These are phyloP conservation scores for Phyllosticta capitalensis DNA, from an alignment of 2,329 filamentous ascomycete genomes.

Conservation along the genomic window DNA sequence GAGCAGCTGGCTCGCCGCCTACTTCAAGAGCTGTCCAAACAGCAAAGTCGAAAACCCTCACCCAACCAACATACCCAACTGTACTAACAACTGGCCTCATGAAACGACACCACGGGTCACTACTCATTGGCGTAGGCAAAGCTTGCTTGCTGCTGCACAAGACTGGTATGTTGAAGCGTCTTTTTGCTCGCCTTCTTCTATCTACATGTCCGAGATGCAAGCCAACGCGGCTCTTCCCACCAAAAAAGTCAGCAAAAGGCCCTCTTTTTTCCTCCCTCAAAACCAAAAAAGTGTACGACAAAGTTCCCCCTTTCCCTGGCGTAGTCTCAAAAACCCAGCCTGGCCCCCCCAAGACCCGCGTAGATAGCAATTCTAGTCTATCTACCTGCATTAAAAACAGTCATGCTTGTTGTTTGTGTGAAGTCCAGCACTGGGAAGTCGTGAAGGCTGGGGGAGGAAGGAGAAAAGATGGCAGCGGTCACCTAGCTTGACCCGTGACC, in stretches of 20 bases:
- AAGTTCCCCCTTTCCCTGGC: not conserved
- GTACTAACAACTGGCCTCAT: not conserved
- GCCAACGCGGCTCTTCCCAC: not conserved
- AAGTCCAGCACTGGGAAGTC: not conserved
- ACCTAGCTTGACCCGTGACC: conserved; percentile 51
- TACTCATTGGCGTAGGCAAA: not conserved
- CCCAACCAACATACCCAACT: too few relatives aligned
- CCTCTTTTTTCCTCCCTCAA: not conserved
- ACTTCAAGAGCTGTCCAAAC: not conserved
- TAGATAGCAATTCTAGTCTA: conserved; percentile 4
- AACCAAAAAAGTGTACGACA: not conserved
- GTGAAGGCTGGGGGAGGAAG: not conserved
- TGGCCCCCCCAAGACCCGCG: not conserved
- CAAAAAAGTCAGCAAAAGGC: not conserved
- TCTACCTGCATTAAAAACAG: not conserved
- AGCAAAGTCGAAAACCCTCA: not conserved
- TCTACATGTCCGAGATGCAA: conserved; percentile 1
- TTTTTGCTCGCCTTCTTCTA: not conserved
- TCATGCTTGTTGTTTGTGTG: not conserved
- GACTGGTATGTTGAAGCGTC: conserved; percentile 10
- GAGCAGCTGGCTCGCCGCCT: not conserved
- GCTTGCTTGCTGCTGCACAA: not conserved
- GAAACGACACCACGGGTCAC: not conserved
- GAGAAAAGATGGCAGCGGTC: conserved; percentile 42
- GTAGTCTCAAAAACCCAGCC: not conserved